A percentile compares a stretch with the other conserved stretches of the same genome.
These are phyloP conservation scores for Pestalotiopsis sp. DNA, from an alignment of 2,329 filamentous ascomycete genomes.

Conservation along the genomic window DNA sequence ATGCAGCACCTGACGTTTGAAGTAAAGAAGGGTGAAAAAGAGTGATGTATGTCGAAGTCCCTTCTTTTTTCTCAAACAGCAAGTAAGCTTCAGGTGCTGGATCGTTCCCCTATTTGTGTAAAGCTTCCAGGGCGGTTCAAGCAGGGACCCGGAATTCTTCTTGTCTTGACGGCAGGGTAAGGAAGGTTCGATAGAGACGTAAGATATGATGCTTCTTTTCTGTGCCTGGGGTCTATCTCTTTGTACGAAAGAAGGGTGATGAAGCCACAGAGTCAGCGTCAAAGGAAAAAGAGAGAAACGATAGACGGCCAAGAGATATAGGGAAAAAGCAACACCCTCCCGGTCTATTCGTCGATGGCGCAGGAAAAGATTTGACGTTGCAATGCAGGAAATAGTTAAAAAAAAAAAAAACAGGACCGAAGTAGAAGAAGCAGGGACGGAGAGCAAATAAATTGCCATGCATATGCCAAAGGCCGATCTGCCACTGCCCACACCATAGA, in stretches of 20 bases:
- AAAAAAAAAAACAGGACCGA: background rate
- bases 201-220: background rate
- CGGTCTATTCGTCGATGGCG: background rate
- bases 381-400: background rate
- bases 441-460: background rate
- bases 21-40: slow-evolving; percentile 14
- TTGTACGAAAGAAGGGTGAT: background rate
- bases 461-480: background rate
- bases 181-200: background rate
- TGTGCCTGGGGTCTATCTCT: background rate
- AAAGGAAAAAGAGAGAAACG: background rate
- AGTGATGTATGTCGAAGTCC: slow-evolving; percentile 12
- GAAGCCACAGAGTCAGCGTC: background rate
- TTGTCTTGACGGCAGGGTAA: background rate
- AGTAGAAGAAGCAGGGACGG: slow-evolving; percentile 1
- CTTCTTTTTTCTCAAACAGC: slow-evolving; percentile 12
- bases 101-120: slow-evolving; percentile 1
- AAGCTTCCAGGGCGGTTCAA: slow-evolving; percentile 12
- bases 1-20: slow-evolving; percentile 36
- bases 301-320: background rate
- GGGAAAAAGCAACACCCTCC: background rate
- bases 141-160: background rate
- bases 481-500: background rate
- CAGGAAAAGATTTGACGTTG: background rate
- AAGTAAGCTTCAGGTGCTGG: slow-evolving; percentile 22